Evolutionary conservation across 2,329 filamentous ascomycete species (phyloP), one percentile per base, ranked within the genome.

Genomic region (Aspergillus arachidicola): DNA sequence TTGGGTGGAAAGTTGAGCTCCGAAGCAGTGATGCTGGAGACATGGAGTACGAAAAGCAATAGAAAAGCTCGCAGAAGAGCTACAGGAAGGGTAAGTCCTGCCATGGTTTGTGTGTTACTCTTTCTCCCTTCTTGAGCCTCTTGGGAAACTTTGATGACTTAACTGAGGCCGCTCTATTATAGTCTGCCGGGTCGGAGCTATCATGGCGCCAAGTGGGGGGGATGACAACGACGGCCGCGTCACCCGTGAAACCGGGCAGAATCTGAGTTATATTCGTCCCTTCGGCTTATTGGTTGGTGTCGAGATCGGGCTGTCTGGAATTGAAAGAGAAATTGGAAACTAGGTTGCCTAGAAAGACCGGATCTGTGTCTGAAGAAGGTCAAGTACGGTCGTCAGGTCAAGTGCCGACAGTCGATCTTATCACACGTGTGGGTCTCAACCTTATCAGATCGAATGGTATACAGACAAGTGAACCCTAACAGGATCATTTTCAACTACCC

Each of bases 1-100:
- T 91, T 89, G 12, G 57, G 55, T 21, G 58, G 58, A n/a, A 54
- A 57, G 7, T 53, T 43, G 14, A 51, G 48, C 19, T 32, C 48
- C 48, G 36, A 34, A 12, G 50, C 50, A 10, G 7, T 21, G 12
- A 41, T 36, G 16, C 28, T 12, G 28, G 34, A 11, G 45, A 34
- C n/a, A 16, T 30, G 34, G 10, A 38, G 58, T 23, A 26, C 19
- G 19, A 60, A 21, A 19, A 60, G 58, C 23, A 60, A 26, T 16
- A 60, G 3, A 6, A 32, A n/a, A 21, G 46, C 26, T 23, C 21
- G 12, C 21, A 45, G 36, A n/a, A 26, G 34, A 12, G 28, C 46
- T 38, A 5, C 30, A 6, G 32, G 28, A 16, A 16, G 14, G 6
- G 11, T 38, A 21, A 14, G 6, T 2, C 30, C 9, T 32, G 58